A percentile compares a stretch with the other conserved stretches of the same genome.
phyloP scores from a whole-genome alignment of 2,329 filamentous ascomycete species.

The Thermothelomyces thermophilus region DNA sequence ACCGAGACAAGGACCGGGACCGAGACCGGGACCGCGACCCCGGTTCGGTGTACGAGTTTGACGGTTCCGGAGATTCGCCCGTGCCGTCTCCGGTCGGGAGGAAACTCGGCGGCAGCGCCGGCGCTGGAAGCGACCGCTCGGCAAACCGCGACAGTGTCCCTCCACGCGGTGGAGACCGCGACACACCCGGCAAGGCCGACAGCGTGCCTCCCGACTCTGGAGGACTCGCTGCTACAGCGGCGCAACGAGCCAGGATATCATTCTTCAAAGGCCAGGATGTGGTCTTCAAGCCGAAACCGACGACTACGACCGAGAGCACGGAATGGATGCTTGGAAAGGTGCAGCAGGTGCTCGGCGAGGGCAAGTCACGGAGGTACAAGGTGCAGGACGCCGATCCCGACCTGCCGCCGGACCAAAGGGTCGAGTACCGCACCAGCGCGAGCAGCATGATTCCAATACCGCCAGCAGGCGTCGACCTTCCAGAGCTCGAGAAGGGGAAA shows the following conservation, averaged over 20 bases:
- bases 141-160: constrained; percentile 32
- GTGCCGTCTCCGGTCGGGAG: constrained; percentile 36
- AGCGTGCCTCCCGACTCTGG: constrained; percentile 43
- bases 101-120: constrained; percentile 31
- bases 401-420: constrained; percentile 52
- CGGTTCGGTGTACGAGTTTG: constrained; percentile 38
- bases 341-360: constrained; percentile 66
- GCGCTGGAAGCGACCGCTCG: constrained; percentile 29
- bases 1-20: constrained; percentile 18
- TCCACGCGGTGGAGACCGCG: constrained; percentile 37
- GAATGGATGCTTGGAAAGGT: constrained; percentile 76
- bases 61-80: constrained; percentile 37
- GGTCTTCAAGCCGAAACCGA: constrained; percentile 56
- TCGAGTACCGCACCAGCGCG: constrained; percentile 64
- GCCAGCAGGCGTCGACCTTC: constrained; percentile 44
- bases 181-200: constrained; percentile 50
- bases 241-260: constrained; percentile 44
- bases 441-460: constrained; percentile 74
- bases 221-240: constrained; percentile 31
- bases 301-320: constrained; percentile 40
- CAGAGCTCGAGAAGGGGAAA: constrained; percentile 60
- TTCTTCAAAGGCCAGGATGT: constrained; percentile 59
- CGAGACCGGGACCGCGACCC: constrained; percentile 24
- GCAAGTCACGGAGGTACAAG: constrained; percentile 70
- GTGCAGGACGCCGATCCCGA: constrained; percentile 76